phyloP scores from a whole-genome alignment of 345 rosid genomes.

The Litchi chinensis region DNA sequence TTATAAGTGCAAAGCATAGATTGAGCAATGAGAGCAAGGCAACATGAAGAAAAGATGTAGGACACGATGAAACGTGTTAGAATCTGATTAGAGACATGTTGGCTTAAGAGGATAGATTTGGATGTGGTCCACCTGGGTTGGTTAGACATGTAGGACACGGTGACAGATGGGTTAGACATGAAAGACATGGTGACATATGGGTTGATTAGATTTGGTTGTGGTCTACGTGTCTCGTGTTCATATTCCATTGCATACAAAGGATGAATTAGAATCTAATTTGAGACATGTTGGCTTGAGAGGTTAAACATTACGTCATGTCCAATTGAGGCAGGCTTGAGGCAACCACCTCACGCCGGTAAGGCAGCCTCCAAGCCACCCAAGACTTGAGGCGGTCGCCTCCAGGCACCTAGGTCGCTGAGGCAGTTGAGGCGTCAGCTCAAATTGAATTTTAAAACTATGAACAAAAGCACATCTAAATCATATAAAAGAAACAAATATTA shows the following conservation, averaged over 20 bases:
- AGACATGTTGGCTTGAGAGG: neutral
- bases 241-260: slow-evolving; percentile 50
- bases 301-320: neutral
- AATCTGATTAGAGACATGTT: no score
- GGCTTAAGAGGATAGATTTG: no score
- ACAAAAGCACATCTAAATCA: neutral
- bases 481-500: neutral
- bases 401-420: no score
- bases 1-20: slow-evolving; percentile 2
- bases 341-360: no score
- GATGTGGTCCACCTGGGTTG: no score
- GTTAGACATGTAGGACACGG: slow-evolving; percentile 49
- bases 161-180: slow-evolving; percentile 41
- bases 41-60: slow-evolving; percentile 40
- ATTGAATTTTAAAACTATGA: no score
- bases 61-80: slow-evolving; percentile 44
- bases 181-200: slow-evolving; percentile 35
- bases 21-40: slow-evolving; percentile 50
- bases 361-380: no score
- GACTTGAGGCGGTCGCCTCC: no score
- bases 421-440: no score
- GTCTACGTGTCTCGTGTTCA: slow-evolving; percentile 22
- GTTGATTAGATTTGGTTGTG: slow-evolving; percentile 35
- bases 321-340: no score
- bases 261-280: slow-evolving; percentile 39